These are phyloP conservation scores for Aspergillus olivimuriae DNA, from an alignment of 495 filamentous ascomycete species.

Conservation along the genomic window DNA sequence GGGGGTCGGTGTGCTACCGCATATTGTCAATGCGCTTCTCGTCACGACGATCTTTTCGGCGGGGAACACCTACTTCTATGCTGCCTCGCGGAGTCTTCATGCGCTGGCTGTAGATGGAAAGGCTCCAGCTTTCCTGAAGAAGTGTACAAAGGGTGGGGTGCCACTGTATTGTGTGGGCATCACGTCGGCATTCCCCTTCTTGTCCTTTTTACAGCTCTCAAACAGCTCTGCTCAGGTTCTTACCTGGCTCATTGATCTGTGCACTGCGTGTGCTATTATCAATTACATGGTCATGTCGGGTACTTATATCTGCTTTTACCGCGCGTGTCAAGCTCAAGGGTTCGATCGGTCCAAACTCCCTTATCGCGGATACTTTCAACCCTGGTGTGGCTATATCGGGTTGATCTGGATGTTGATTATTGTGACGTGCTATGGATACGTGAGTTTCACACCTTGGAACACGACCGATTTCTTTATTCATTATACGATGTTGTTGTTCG, in stretches of 20 bases:
- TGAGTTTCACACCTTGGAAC: slow-evolving; percentile 44
- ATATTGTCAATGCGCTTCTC: slow-evolving; percentile 68
- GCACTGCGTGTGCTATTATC: slow-evolving; percentile 43
- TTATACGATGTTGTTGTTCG: slow-evolving; percentile 51
- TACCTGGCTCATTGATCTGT: slow-evolving; percentile 27
- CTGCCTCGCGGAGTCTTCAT: slow-evolving; percentile 63
- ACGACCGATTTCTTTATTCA: slow-evolving; percentile 47
- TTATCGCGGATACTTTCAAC: slow-evolving; percentile 52
- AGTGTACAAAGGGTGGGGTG: slow-evolving; percentile 39
- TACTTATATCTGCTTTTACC: slow-evolving; percentile 53
- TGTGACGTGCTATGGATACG: slow-evolving; percentile 47
- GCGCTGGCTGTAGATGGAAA: slow-evolving; percentile 57
- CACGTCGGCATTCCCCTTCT: slow-evolving; percentile 33
- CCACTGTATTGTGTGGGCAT: slow-evolving; percentile 40
- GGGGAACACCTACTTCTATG: slow-evolving; percentile 76
- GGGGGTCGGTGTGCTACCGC: slow-evolving; percentile 55
- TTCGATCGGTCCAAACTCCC: slow-evolving; percentile 47
- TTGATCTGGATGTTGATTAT: slow-evolving; percentile 37
- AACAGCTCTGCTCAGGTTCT: slow-evolving; percentile 21
- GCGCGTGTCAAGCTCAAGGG: slow-evolving; percentile 48
- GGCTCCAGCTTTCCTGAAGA: slow-evolving; percentile 54
- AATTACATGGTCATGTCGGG: slow-evolving; percentile 47
- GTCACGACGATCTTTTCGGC: slow-evolving; percentile 69
- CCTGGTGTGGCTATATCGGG: slow-evolving; percentile 46
- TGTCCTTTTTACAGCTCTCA: slow-evolving; percentile 25